Evolutionary conservation across 2,329 filamentous ascomycete species (phyloP), one percentile per base, ranked within the genome.

Genomic region (Aspergillus sp.): DNA sequence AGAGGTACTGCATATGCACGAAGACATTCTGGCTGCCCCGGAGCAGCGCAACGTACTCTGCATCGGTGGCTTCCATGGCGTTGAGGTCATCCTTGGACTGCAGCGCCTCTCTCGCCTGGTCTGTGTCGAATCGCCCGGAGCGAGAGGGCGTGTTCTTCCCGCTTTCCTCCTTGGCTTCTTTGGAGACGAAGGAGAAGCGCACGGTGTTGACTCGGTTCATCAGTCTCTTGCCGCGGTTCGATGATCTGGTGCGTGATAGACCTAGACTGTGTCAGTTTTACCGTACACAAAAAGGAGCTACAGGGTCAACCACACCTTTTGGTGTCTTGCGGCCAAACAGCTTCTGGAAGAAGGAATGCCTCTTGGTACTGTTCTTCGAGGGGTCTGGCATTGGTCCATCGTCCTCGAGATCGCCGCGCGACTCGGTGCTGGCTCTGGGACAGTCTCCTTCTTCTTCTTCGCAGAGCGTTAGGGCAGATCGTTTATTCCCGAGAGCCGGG

Each of bases 121-220:
- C 42, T 29, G 48, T 51, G 32, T 38, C 45, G 38, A 44, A 53
- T 34, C 46, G 44, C 29, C 51, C 45, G 26, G 49, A 48, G 19
- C 19, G 19, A 4, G 48, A 54, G 12, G 54, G 49, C 4, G 50
- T 48, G 3, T 44, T 45, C 9, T 50, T 52, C 27, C 51, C 46
- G 29, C 47, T 49, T 30, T 49, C 50, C 28, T 47, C 52, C 29
- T 52, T 54, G 7, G 52, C 48, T 2, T 52, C 42, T 36, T 57
- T 61, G 1, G 53, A 54, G 7, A 61, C 56, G 12, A 62, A 57
- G 10, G 60, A 61, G 41, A 63, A 61, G 7, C 60, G 54, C 30
- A 63, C 54, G 2, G 53, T 61, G 33, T 62, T 61, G 38, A 54
- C 58, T 42, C 56, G 52, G 39, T 61, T 62, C 40, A 59, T 48